A percentile compares a stretch with the other conserved stretches of the same genome.
phyloP scores from a whole-genome alignment of 768 basidiomycete species.

The Neoboletus magnificus region DNA sequence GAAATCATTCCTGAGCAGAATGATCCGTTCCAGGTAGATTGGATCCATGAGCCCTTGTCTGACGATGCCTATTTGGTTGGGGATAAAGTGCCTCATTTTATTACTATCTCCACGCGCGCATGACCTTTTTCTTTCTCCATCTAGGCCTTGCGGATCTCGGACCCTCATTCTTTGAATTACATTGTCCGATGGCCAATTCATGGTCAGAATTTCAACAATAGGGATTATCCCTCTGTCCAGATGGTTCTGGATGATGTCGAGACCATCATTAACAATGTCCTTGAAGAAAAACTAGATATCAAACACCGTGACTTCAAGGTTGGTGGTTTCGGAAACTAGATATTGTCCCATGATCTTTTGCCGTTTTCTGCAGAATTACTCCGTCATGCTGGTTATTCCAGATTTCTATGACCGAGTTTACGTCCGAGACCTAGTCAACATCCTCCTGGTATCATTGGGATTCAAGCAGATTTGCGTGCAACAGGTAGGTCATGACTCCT shows the following conservation, averaged over 20 bases:
- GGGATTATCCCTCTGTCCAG: slow-evolving; percentile 71
- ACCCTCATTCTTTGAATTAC: slow-evolving; percentile 68
- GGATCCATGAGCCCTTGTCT: slow-evolving; percentile 61
- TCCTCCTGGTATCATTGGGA: slow-evolving; percentile 75
- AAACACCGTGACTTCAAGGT: slow-evolving; percentile 58
- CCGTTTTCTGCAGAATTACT: slow-evolving; percentile 60
- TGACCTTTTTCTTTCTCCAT: slow-evolving; percentile 9
- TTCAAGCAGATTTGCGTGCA: slow-evolving; percentile 93
- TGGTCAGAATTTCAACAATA: slow-evolving; percentile 77
- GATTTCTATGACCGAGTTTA: slow-evolving; percentile 88
- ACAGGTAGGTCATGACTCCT: slow-evolving; percentile 50
- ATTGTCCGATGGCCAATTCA: slow-evolving; percentile 79
- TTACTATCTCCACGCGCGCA: not conserved
- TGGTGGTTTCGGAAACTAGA: slow-evolving; percentile 10
- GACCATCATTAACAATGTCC: slow-evolving; percentile 55
- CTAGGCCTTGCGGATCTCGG: slow-evolving; percentile 67
- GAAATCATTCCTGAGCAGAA: slow-evolving; percentile 84
- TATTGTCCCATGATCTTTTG: not conserved
- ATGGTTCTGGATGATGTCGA: slow-evolving; percentile 76
- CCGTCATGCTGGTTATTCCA: slow-evolving; percentile 84
- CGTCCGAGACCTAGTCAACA: slow-evolving; percentile 69
- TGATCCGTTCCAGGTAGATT: slow-evolving; percentile 80
- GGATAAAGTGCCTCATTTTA: slow-evolving; percentile 49
- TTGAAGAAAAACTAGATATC: slow-evolving; percentile 63
- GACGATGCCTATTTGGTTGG: slow-evolving; percentile 55